Percentiles rank a stretch among this genome's conserved stretches.
phyloP scores from a whole-genome alignment of 768 basidiomycete genomes.

The Xerocomellus intermedius region DNA sequence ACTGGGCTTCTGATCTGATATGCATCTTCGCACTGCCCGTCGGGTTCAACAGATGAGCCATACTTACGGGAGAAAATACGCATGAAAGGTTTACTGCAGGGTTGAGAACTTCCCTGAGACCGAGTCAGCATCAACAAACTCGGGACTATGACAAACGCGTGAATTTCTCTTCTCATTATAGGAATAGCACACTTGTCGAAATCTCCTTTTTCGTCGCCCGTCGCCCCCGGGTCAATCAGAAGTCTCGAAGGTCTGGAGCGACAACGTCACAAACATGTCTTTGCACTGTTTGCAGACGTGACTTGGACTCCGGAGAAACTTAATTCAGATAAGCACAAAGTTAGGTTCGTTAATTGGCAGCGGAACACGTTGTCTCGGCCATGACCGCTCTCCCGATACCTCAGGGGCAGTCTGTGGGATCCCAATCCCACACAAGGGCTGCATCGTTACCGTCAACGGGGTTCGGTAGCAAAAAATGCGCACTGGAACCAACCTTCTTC shows the following conservation, averaged over 20 bases:
- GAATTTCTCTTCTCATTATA: background rate
- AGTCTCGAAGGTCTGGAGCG: background rate
- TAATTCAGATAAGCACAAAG: slow-evolving; percentile 6
- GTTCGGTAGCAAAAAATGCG: background rate
- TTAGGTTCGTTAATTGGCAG: slow-evolving; percentile 16
- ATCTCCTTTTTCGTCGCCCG: background rate
- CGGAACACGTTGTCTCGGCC: slow-evolving; percentile 6
- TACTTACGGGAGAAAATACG: background rate
- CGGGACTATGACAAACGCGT: background rate
- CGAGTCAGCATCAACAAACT: background rate
- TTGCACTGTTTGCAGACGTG: too few relatives aligned
- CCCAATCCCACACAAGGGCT: slow-evolving; percentile 7
- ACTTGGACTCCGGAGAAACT: background rate
- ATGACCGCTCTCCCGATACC: background rate
- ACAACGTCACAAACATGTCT: background rate
- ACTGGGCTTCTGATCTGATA: background rate
- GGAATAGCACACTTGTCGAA: background rate
- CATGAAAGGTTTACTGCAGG: background rate
- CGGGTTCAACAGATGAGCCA: background rate
- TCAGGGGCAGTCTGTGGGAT: slow-evolving; percentile 12
- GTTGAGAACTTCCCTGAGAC: background rate
- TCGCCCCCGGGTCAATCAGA: background rate
- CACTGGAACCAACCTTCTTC: slow-evolving; percentile 46
- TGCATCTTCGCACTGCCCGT: background rate
- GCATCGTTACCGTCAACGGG: background rate